Base-by-base conservation (phyloP, 1,284 basidiomycete genomes). In the Phellinidium pouzarii region DNA sequence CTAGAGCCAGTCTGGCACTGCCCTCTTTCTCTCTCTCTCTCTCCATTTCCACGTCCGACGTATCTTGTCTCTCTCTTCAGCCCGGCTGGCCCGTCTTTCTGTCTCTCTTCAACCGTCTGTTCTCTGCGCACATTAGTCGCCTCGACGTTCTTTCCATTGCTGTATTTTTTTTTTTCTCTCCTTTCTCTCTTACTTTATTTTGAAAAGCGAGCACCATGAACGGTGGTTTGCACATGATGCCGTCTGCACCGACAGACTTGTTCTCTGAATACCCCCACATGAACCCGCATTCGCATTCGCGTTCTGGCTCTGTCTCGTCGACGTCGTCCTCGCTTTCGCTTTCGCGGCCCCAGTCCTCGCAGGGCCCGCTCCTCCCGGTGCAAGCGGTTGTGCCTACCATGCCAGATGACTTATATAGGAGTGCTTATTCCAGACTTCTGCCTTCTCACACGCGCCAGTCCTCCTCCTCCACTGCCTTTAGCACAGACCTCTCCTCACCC, bases 261-360 rank as follows among this genome's bases (percentile, higher is more conserved):
- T 69, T 84, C 51, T 79, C 50, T 34, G 31, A 47, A 50, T 22
- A 57, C 56, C 38, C 53, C 53, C 45, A 54, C 52, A 49, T 44
- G 46, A 67, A 75, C 55, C 77, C 75, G 58, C 74, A 76, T 63
- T 71, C 72, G 57, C 85, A 86, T 66, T 87, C 87, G 37, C 79
- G 86, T 65, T 87, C 87, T 44, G 79, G 76, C 66, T 90, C 87
- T 20, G 77, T 85, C 64, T 49, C 44, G 40, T 85, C 85, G 43
- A 87, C 85, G 48, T 74, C 78, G 50, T 84, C 82, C 54, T 79
- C 82, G 51, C 79, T 80, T 62, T 83, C 83, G 60, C 75, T 74
- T 63, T 87, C 85, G 42, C 78, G 86, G 40, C 85, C 85, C 44
- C 82, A 84, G 60, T 88, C 85, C 54, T 82, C 85, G 59, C 84